These are phyloP conservation scores for Potentilla sterilis DNA, from an alignment of 306 rosid species.

Conservation along the genomic window DNA sequence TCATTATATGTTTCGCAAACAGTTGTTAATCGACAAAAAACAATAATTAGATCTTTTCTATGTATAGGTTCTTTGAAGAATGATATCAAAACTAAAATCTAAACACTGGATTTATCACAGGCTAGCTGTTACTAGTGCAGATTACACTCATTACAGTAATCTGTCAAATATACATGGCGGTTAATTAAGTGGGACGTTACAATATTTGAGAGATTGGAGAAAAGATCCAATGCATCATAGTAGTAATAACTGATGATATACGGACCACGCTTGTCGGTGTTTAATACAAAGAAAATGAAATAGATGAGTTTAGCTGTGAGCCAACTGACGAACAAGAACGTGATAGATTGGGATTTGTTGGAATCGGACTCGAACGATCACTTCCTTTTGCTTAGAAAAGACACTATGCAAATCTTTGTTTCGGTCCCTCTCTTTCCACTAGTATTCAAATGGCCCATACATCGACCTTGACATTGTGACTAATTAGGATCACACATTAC, in stretches of 20 bases:
- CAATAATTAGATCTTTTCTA: not conserved
- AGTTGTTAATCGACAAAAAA: not conserved
- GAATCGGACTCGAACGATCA: not conserved
- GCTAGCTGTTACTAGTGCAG: not conserved
- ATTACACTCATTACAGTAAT: not conserved
- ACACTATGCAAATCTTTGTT: slow-evolving; percentile 1
- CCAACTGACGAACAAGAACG: not conserved
- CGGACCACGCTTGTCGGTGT: too few relatives aligned
- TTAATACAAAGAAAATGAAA: not conserved
- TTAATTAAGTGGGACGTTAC: not conserved
- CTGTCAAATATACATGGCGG: not conserved
- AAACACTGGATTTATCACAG: not conserved
- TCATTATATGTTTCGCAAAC: not conserved
- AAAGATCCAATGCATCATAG: too few relatives aligned
- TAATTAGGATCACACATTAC: not conserved
- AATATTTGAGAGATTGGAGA: not conserved
- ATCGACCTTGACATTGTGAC: not conserved
- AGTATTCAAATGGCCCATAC: not conserved
- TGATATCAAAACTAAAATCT: not conserved
- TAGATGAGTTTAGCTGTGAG: not conserved
- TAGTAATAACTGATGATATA: too few relatives aligned
- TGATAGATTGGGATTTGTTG: not conserved
- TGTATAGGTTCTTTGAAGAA: not conserved
- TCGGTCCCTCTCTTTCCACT: not conserved
- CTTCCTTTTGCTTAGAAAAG: not conserved